Evolutionary conservation across 306 rosid species (phyloP), one percentile per base, ranked within the genome.

Genomic region (Quercus glauca): DNA sequence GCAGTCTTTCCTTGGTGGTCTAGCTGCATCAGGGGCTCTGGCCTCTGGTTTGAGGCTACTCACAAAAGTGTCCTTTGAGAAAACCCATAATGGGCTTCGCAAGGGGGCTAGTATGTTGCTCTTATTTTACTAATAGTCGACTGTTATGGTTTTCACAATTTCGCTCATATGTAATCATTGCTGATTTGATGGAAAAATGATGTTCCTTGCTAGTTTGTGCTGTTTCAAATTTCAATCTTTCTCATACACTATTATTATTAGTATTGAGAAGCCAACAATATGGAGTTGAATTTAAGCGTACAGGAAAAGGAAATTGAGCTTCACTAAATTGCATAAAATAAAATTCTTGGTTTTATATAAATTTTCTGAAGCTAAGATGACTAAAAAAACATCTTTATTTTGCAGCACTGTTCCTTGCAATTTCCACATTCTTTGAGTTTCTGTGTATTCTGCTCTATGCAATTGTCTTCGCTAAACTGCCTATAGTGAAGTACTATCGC

Each of bases 1-100:
- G 81, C 87, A 93, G 99, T 95, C 99, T 31, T 95, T 74, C 81
- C 73, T 91, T 80, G 98, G 93, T 52, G 99, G 99, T 55, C 57
- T 83, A 75, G 96, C 89, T 69, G 99, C 96, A 12, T 83, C 99
- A 5, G 98, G 99, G 21, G 96, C 92, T 63, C 78, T 95, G 31
- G 83, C 85, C 71, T 90, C 94, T 31, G 79, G 28, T 45, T 25
- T 95, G 84, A 91, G 98, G 84, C 71, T 93, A 15, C 31, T 91
- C 59, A 93, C 99, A 43, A 91, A 85, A 85, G 82, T 82, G 1
- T 92, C 87, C 33, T 92, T 95, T 21, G 92, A 91, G 81, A 86
- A 88, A 60, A 78, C 83, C 33, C 55, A 81, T 12, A 17, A 88
- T 3, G 99, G 99, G 70, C 98, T 95, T 86, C 96, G 94, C 80